A percentile compares a stretch with the other conserved stretches of the same genome.
phyloP scores from a whole-genome alignment of 176 grass and related monocot species.

The Rhynchospora breviuscula region DNA sequence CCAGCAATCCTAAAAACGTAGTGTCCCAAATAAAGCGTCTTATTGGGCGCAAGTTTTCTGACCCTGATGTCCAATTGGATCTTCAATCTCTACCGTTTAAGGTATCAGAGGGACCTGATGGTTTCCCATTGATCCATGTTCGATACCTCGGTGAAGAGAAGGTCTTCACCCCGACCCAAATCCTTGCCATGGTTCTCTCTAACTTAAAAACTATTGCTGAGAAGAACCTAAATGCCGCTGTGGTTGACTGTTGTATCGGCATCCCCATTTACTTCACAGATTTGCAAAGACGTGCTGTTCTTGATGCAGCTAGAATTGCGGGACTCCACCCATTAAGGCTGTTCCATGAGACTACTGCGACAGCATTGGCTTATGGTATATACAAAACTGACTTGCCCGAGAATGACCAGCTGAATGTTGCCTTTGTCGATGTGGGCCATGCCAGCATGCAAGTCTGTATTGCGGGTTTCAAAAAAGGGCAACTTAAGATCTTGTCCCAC shows the following conservation, averaged over 20 bases:
- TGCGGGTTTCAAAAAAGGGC: constrained; percentile 72
- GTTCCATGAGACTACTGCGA: constrained; percentile 86
- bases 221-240: constrained; percentile 57
- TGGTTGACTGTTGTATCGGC: constrained; percentile 81
- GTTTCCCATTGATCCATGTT: constrained; percentile 67
- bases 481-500: constrained; percentile 76
- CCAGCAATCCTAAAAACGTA: constrained; percentile 85
- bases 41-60: constrained; percentile 52
- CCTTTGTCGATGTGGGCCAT: constrained; percentile 81
- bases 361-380: constrained; percentile 82
- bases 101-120: constrained; percentile 52
- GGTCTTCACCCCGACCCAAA: constrained; percentile 59
- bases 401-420: constrained; percentile 71
- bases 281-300: constrained; percentile 67
- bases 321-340: constrained; percentile 55
- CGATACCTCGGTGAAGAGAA: constrained; percentile 53
- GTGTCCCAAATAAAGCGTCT: constrained; percentile 90
- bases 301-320: constrained; percentile 72
- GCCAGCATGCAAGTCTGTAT: constrained; percentile 85
- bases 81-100: constrained; percentile 49
- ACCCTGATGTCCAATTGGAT: constrained; percentile 75
- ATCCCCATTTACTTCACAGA: constrained; percentile 82
- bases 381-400: constrained; percentile 83
- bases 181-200: constrained; percentile 75
- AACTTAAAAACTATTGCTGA: constrained; percentile 81